phyloP scores from a whole-genome alignment of 2,329 filamentous ascomycete genomes.

The Dactylonectria estremocensis region DNA sequence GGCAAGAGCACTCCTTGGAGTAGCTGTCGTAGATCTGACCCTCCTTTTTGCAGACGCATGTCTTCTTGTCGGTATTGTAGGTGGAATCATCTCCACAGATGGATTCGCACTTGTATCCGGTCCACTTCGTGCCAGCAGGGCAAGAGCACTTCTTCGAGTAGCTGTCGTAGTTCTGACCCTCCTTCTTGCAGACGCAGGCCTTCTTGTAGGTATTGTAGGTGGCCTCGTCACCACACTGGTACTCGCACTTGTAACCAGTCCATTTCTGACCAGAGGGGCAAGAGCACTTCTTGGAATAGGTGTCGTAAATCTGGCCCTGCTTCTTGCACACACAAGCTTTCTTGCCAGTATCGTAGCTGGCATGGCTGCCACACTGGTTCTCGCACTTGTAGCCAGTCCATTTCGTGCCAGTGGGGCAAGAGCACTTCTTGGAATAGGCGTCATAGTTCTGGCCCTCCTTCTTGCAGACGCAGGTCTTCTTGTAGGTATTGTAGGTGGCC shows the following conservation, averaged over 20 bases:
- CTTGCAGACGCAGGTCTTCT: slow-evolving; percentile 12
- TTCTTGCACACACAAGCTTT: slow-evolving; percentile 4
- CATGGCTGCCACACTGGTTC: slow-evolving; percentile 13
- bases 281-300: slow-evolving; percentile 3
- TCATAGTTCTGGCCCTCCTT: slow-evolving; percentile 4
- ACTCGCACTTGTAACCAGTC: not conserved
- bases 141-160: slow-evolving; percentile 11
- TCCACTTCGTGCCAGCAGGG: not conserved
- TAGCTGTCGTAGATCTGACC: slow-evolving; percentile 5
- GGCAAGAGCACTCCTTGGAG: slow-evolving; percentile 21
- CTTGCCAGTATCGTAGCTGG: slow-evolving; percentile 10
- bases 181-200: slow-evolving; percentile 3
- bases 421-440: not conserved
- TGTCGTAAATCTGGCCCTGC: not conserved
- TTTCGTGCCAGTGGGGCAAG: slow-evolving; percentile 1
- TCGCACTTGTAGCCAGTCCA: slow-evolving; percentile 2
- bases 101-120: slow-evolving; percentile 2
- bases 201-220: slow-evolving; percentile 9
- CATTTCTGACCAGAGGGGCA: slow-evolving; percentile 6
- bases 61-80: not conserved
- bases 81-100: slow-evolving; percentile 3
- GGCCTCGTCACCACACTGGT: slow-evolving; percentile 15
- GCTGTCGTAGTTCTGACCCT: not conserved
- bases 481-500: slow-evolving; percentile 4
- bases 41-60: slow-evolving; percentile 13